Evolutionary conservation across 2,329 filamentous ascomycete species (phyloP).

Genomic region (Cladophialophora carrionii): DNA sequence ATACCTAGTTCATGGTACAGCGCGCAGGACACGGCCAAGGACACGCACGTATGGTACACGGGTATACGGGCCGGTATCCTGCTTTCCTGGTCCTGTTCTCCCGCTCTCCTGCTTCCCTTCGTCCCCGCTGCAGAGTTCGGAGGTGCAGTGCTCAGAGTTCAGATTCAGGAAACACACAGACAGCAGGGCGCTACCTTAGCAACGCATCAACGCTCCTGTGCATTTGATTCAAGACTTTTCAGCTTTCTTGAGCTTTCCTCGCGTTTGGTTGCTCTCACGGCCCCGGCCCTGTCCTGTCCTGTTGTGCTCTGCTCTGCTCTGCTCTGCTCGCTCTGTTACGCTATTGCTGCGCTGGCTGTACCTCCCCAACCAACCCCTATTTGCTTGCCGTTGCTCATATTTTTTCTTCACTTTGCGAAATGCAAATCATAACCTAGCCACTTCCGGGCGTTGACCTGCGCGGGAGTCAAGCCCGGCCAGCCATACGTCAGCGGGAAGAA

Average conservation of each 20-base stretch:
- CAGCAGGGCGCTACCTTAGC: background rate
- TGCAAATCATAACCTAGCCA: constrained; percentile 98
- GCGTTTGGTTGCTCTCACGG: background rate
- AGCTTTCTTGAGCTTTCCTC: background rate
- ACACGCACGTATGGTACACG: background rate
- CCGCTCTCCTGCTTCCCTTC: background rate
- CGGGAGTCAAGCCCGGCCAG: constrained; percentile 80
- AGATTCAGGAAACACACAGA: background rate
- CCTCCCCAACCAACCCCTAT: background rate
- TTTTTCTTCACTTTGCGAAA: constrained; percentile 80
- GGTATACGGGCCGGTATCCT: background rate
- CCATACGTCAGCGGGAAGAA: constrained; percentile 96
- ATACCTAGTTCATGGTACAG: background rate
- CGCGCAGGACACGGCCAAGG: background rate
- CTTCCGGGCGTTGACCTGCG: constrained; percentile 75
- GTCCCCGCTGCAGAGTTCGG: background rate
- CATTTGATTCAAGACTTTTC: background rate
- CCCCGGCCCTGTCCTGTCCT: too few species aligned
- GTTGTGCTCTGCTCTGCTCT: too few species aligned
- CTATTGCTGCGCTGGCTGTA: background rate
- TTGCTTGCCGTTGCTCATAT: background rate
- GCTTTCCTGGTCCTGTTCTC: too few species aligned
- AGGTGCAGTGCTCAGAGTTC: background rate
- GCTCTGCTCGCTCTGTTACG: background rate
- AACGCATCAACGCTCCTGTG: background rate